Base-by-base conservation (phyloP, 2,329 filamentous ascomycete genomes). In the Pyricularia sp. region DNA sequence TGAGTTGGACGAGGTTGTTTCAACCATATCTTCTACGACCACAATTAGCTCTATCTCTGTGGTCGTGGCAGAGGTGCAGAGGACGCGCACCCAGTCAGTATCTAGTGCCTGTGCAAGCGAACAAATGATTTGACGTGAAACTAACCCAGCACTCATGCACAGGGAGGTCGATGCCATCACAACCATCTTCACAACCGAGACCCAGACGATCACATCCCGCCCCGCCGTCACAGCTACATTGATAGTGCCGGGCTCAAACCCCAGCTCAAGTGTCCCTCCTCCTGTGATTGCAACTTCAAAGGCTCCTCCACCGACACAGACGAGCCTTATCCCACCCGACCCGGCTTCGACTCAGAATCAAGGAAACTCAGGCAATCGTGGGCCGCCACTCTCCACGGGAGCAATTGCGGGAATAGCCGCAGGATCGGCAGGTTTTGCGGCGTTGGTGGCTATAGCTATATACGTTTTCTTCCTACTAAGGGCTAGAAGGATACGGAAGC, bases 391-490 rank as follows among this genome's bases (percentile, higher is more conserved):
- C 12, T 69, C 71, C 2, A 26, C 50, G 1, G 64, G 50, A 28
- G 68, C 72, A 42, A 74, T 73, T 55, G 71, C 71, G 17, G 73
- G 73, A 36, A 73, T 74, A 26, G 69, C 72, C 14, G 68, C 73
- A 5, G 73, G 72, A 4, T 69, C 69, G 0, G 66, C 72, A 30
- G 59, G 64, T 25, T 67, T 50, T 11, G 70, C 67, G 28, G 23
- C 71, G 14, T 25, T 71, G 10, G 64, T 58, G 7, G 30, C 28
- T 10, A 14, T 71, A 7, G 64, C 71, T 1, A 61, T 64, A 11
- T 61, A 71, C 28, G 58, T 68, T 4, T 61, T 17, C 12, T 0
- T 72, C 17, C 42, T 68, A 36, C 70, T 70, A 25, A 68, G 50
- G 55, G 68, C 58, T 17, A 42, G 26, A 20, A 64, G 42, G 28